Conservation (phyloP, 139 green algal genomes). For the Yamagishiella unicocca region DNA sequence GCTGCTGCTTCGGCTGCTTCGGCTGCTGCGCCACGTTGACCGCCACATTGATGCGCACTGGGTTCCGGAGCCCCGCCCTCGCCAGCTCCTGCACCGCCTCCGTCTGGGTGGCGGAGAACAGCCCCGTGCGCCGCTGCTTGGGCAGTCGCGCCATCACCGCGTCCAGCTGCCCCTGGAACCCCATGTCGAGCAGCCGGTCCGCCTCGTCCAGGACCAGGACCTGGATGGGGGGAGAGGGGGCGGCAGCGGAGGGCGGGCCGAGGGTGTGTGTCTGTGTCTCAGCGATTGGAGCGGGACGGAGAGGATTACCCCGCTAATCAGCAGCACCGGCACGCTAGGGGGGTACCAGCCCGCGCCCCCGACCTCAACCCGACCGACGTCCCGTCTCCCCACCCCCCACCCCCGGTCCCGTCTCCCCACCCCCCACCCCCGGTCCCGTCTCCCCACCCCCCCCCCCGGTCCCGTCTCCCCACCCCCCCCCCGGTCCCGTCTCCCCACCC, state of each 20-base stretch:
- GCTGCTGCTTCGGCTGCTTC: not conserved
- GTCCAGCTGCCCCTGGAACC: constrained; percentile 87
- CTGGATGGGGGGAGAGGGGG: constrained; percentile 54
- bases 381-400: too few relatives aligned
- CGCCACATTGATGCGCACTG: constrained; percentile 81
- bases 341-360: too few relatives aligned
- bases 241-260: not conserved
- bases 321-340: too few relatives aligned
- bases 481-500: too few relatives aligned
- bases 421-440: too few relatives aligned
- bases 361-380: too few relatives aligned
- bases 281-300: too few relatives aligned
- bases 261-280: too few relatives aligned
- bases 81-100: constrained; percentile 81
- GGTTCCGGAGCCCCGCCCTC: constrained; percentile 94
- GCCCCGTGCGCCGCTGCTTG: constrained; percentile 87
- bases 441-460: too few relatives aligned
- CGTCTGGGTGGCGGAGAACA: constrained; percentile 98
- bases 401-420: too few relatives aligned
- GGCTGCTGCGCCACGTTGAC: constrained; percentile 52
- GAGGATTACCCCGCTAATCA: too few relatives aligned
- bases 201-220: constrained; percentile 97
- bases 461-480: too few relatives aligned
- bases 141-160: constrained; percentile 88
- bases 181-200: constrained; percentile 96